Conservation (phyloP, 2,329 filamentous ascomycete genomes). For the Graphiopsis chlorocephala region DNA sequence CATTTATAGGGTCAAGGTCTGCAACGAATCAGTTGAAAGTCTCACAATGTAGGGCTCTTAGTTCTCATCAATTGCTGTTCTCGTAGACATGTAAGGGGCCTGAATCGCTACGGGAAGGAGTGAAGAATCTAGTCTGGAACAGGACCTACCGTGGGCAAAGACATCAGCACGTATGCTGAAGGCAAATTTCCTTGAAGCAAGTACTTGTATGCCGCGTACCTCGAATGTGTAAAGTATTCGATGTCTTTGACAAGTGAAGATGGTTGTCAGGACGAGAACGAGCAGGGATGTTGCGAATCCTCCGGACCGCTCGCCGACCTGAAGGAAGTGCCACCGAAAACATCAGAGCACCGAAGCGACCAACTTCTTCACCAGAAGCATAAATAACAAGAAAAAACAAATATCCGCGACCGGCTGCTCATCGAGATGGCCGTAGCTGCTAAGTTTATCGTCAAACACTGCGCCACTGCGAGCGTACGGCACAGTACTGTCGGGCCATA, state of each 20-base stretch:
- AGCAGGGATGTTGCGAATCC: neutral
- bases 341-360: neutral
- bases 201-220: neutral
- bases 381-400: neutral
- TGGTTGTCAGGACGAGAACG: neutral
- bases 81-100: neutral
- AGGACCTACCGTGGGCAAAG: neutral
- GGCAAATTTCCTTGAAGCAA: neutral
- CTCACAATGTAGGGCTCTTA: neutral
- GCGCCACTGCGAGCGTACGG: neutral
- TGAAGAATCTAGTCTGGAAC: neutral
- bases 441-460: neutral
- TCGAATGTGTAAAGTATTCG: neutral
- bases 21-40: neutral
- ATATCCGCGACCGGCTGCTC: neutral
- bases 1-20: neutral
- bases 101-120: neutral
- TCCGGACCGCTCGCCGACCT: neutral
- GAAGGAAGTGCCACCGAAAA: neutral
- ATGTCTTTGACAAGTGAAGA: neutral
- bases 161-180: neutral
- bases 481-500: neutral
- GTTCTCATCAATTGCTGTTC: too few relatives aligned
- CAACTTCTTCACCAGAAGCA: neutral
- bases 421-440: neutral